Evolutionary conservation across 768 basidiomycete species (phyloP).

Genomic region (Exsudoporus frostii): DNA sequence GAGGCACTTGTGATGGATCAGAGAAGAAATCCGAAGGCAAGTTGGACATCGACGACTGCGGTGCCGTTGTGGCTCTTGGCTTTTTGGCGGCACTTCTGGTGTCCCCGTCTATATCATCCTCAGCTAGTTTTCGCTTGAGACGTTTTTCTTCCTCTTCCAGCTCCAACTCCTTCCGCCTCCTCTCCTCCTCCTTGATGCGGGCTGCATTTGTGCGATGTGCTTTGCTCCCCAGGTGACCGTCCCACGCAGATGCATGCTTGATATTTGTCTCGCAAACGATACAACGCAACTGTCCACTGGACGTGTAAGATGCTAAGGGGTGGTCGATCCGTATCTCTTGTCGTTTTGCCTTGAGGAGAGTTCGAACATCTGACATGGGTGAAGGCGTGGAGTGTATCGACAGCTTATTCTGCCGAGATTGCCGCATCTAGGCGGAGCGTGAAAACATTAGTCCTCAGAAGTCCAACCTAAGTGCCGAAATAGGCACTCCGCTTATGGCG

Average conservation of each 20-base stretch:
- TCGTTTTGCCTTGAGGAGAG: conserved; percentile 80
- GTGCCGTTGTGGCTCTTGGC: conserved; percentile 22
- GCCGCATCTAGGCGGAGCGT: background rate
- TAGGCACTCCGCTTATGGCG: no score
- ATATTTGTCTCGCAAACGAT: conserved; percentile 57
- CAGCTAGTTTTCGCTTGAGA: conserved; percentile 33
- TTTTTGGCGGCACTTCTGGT: conserved; percentile 27
- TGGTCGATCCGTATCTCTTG: conserved; percentile 71
- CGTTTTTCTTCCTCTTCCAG: conserved; percentile 35
- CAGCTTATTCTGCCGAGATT: background rate
- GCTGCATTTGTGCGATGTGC: conserved; percentile 65
- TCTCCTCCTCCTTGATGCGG: conserved; percentile 56
- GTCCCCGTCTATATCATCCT: conserved; percentile 27
- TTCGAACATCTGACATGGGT: conserved; percentile 74
- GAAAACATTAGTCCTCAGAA: background rate
- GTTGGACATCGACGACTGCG: conserved; percentile 12
- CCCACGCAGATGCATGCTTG: conserved; percentile 83
- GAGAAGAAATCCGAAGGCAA: conserved; percentile 80
- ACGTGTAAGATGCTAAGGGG: conserved; percentile 66
- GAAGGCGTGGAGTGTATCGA: background rate
- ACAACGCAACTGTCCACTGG: conserved; percentile 68
- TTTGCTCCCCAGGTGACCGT: conserved; percentile 83
- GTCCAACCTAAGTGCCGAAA: no score
- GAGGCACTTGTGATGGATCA: conserved; percentile 57
- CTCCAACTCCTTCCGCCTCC: conserved; percentile 34